Percentiles rank a stretch among this genome's conserved stretches.
These are phyloP conservation scores for Setaria italica DNA, from an alignment of 202 grass and related monocot species.

Conservation along the genomic window DNA sequence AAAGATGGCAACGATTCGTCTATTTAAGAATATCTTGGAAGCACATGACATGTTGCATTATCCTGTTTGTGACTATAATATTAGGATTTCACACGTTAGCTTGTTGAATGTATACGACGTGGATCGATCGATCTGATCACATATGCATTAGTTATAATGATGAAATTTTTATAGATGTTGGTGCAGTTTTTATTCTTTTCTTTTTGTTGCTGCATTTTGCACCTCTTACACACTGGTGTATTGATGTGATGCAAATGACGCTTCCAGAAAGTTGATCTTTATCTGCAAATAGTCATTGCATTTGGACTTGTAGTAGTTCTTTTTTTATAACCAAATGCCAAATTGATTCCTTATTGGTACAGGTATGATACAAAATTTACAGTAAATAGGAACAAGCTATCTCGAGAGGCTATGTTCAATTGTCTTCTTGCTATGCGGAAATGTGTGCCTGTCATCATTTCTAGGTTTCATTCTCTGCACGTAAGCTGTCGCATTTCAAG, in stretches of 20 bases:
- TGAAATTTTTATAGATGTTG: not conserved
- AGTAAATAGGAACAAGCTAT: too few species aligned
- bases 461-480: constrained; percentile 28
- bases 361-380: too few species aligned
- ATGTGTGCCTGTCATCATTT: not conserved
- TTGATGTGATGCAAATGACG: too few species aligned
- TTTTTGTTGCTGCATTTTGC: not conserved
- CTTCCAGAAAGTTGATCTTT: too few species aligned
- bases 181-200: not conserved
- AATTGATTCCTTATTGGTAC: too few species aligned
- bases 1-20: not conserved
- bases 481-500: not conserved
- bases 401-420: too few species aligned
- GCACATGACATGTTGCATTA: not conserved
- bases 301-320: too few species aligned
- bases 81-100: not conserved
- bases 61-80: not conserved
- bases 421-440: too few species aligned
- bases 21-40: constrained; percentile 24
- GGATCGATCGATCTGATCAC: not conserved
- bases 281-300: too few species aligned
- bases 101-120: not conserved
- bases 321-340: too few species aligned
- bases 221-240: too few species aligned
- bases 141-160: not conserved